phyloP scores from a whole-genome alignment of 202 grass and related monocot genomes.

The Panicum virgatum region DNA sequence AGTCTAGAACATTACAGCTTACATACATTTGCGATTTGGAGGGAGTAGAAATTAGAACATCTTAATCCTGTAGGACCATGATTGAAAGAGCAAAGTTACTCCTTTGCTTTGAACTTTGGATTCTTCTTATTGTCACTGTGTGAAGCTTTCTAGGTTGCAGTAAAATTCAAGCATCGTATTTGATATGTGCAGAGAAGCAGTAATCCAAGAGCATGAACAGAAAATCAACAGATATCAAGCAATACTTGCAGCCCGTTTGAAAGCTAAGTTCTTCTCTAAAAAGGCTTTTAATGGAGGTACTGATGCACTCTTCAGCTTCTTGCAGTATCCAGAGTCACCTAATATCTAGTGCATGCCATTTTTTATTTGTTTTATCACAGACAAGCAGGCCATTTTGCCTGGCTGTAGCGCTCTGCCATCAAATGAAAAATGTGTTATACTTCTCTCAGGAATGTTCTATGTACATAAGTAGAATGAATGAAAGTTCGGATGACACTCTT shows the following conservation, averaged over 20 bases:
- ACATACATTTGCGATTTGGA: background rate
- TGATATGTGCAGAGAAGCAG: conserved; percentile 52
- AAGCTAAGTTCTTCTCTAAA: conserved; percentile 71
- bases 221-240: conserved; percentile 62
- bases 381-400: background rate
- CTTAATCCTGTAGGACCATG: conserved; percentile 3
- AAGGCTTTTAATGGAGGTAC: conserved; percentile 71
- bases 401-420: background rate
- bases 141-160: conserved; percentile 18
- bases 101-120: conserved; percentile 24
- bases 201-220: conserved; percentile 52
- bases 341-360: background rate
- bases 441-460: background rate
- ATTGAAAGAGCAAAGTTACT: conserved; percentile 21
- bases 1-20: background rate
- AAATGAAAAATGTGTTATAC: conserved; percentile 10
- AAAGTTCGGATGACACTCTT: background rate
- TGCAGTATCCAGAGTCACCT: conserved; percentile 10
- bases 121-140: conserved; percentile 26
- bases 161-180: background rate
- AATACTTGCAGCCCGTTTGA: conserved; percentile 59
- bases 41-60: conserved; percentile 31
- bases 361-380: background rate
- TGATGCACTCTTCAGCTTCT: background rate
- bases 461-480: background rate